Evolutionary conservation across 495 filamentous ascomycete species (phyloP).

Genomic region (Pseudoneurospora amorphoporcata): DNA sequence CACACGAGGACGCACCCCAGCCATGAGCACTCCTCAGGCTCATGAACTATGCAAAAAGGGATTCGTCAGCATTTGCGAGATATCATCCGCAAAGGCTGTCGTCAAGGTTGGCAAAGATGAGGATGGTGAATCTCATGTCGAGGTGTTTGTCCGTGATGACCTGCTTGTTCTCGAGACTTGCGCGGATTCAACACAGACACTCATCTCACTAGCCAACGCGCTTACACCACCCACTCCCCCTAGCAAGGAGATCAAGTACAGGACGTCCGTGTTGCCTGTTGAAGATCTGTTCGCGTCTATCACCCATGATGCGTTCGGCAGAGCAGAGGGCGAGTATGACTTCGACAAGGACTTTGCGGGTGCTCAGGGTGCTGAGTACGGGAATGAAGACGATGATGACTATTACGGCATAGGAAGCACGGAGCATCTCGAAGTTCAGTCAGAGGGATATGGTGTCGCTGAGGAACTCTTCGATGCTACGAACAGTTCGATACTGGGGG

Average conservation of each 20-base stretch:
- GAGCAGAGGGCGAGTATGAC: constrained; percentile 44
- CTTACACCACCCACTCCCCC: constrained; percentile 75
- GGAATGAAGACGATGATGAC: constrained; percentile 24
- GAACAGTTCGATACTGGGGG: constrained; percentile 20
- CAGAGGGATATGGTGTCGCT: constrained; percentile 22
- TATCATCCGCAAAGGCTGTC: constrained; percentile 64
- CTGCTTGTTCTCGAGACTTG: constrained; percentile 88
- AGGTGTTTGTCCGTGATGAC: constrained; percentile 74
- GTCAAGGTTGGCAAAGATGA: constrained; percentile 42
- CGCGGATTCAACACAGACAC: constrained; percentile 92
- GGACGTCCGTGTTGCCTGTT: constrained; percentile 75
- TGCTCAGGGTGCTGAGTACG: constrained; percentile 26
- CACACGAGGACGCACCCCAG: constrained; percentile 33
- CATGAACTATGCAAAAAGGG: constrained; percentile 56
- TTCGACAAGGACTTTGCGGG: constrained; percentile 45
- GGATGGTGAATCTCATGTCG: constrained; percentile 53
- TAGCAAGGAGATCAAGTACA: constrained; percentile 71
- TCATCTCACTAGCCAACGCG: constrained; percentile 69
- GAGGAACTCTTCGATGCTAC: constrained; percentile 34
- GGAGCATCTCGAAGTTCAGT: constrained; percentile 28
- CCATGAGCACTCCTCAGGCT: constrained; percentile 43
- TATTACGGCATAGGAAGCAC: constrained; percentile 24
- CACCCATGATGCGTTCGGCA: constrained; percentile 68
- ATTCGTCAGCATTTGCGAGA: constrained; percentile 73
- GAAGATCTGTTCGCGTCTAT: constrained; percentile 85